Evolutionary conservation across 2,329 filamentous ascomycete species (phyloP), one percentile per base, ranked within the genome.

Genomic region (Sporothrix globosa): DNA sequence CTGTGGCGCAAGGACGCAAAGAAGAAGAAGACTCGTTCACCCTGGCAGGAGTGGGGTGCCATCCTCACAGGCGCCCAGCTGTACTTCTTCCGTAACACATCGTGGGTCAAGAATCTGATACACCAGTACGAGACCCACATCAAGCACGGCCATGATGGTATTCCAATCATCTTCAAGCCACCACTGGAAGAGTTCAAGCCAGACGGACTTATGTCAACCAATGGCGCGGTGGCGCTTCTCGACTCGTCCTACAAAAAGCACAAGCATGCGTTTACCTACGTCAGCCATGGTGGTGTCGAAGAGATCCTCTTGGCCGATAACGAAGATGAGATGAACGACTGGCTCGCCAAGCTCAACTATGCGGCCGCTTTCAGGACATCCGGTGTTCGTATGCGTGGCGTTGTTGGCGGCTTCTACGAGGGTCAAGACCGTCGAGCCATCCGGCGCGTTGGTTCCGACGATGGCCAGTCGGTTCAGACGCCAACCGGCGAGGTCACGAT

Each of bases 41-140:
- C 96, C 1, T 99, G 96, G 96, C 95, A 97, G 78, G 96, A 99
- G 84, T 99, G 96, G 96, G 96, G 96, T 68, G 96, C 93, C 30
- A 91, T 99, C 71, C 85, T 99, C 41, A 99, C 96, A 0, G 93
- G 95, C n/a, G 96, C 96, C 6, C 95, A 97, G 77, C 86, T 99
- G 9, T 99, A 97, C 79, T 93, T 99, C 79, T 99, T 98, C 82
- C 90, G 92, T 71, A 97, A 98, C 78, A 91, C 93, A 5, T 85
- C 89, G 24, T 99, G 96, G 95, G 89, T 97, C 46, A 98, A 97
- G 80, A 91, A 87, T 71, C 81, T 99, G 73, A 93, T 98, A 82
- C 87, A 92, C 73, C 96, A 99, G 78, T 90, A 95, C 77, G 93
- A 97, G 60, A 84, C 85, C 14, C 92, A 97, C 76, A 84, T 93